phyloP scores from a whole-genome alignment of 495 filamentous ascomycete genomes.

The Immersiella caudata region DNA sequence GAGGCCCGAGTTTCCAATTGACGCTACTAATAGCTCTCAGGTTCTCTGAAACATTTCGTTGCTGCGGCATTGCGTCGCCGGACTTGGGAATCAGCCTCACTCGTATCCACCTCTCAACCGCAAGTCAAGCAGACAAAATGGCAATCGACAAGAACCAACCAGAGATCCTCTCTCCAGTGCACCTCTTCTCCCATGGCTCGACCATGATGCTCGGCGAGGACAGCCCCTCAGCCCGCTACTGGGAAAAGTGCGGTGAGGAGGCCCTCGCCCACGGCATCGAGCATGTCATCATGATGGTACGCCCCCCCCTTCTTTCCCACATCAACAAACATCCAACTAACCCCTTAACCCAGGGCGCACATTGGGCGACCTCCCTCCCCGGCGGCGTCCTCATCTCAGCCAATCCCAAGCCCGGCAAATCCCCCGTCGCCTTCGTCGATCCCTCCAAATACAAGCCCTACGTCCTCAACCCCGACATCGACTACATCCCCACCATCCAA shows the following conservation, averaged over 20 bases:
- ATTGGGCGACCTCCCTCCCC: slow-evolving; percentile 57
- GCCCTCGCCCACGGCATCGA: slow-evolving; percentile 59
- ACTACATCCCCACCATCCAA: slow-evolving; percentile 49
- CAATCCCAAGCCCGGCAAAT: slow-evolving; percentile 58
- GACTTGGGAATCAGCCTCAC: neutral
- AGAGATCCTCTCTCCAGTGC: slow-evolving; percentile 53
- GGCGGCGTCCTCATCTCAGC: slow-evolving; percentile 55
- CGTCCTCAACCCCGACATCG: slow-evolving; percentile 57
- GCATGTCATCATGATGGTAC: slow-evolving; percentile 65
- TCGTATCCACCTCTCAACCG: neutral
- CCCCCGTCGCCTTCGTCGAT: slow-evolving; percentile 61
- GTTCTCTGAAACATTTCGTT: too few species aligned
- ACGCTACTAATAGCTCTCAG: too few species aligned
- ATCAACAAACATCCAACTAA: slow-evolving; percentile 1
- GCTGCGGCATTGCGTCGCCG: too few species aligned
- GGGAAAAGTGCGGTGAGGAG: slow-evolving; percentile 63
- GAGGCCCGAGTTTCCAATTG: neutral
- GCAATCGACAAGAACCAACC: neutral
- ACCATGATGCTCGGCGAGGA: slow-evolving; percentile 70
- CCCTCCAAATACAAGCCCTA: slow-evolving; percentile 62
- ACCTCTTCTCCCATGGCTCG: slow-evolving; percentile 70
- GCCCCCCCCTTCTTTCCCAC: neutral
- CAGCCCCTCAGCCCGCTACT: slow-evolving; percentile 59
- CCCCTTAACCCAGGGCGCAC: slow-evolving; percentile 54
- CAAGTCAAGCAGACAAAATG: slow-evolving; percentile 8